A percentile compares a stretch with the other conserved stretches of the same genome.
phyloP scores from a whole-genome alignment of 805 yeast genomes.

The Lachancea thermotolerans region DNA sequence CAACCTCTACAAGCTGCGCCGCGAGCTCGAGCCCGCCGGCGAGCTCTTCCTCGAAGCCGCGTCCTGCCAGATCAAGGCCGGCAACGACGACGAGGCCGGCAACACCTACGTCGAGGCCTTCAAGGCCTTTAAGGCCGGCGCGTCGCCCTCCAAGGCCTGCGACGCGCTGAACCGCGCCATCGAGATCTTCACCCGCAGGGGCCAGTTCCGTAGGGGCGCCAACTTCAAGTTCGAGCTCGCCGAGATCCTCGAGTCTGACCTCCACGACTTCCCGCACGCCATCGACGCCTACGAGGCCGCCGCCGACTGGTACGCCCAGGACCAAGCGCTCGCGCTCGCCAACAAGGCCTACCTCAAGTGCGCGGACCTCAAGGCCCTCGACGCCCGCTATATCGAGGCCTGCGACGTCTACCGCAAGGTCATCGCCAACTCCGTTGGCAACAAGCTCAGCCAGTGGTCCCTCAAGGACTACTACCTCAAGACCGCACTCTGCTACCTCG shows the following conservation, averaged over 20 bases:
- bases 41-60: slow-evolving; percentile 82
- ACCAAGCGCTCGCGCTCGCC: slow-evolving; percentile 85
- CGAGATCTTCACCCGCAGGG: slow-evolving; percentile 75
- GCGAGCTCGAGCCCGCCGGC: slow-evolving; percentile 72
- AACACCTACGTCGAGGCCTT: slow-evolving; percentile 84
- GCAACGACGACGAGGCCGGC: slow-evolving; percentile 84
- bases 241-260: slow-evolving; percentile 70
- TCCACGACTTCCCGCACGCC: slow-evolving; percentile 63
- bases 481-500: slow-evolving; percentile 74
- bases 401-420: slow-evolving; percentile 70
- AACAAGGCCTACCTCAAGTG: slow-evolving; percentile 83
- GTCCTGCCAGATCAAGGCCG: slow-evolving; percentile 63
- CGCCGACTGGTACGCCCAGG: slow-evolving; percentile 92
- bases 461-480: slow-evolving; percentile 87
- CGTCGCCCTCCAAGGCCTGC: slow-evolving; percentile 66
- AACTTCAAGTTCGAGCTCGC: slow-evolving; percentile 89
- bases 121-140: slow-evolving; percentile 71
- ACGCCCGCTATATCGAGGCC: slow-evolving; percentile 70
- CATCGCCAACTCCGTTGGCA: slow-evolving; percentile 68
- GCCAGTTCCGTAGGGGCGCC: slow-evolving; percentile 96
- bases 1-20: slow-evolving; percentile 73
- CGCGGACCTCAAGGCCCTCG: slow-evolving; percentile 79
- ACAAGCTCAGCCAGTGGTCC: slow-evolving; percentile 79
- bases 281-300: slow-evolving; percentile 79
- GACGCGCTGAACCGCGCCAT: slow-evolving; percentile 71